Percentiles rank a stretch among this genome's conserved stretches.
Evolutionary conservation across 2,329 filamentous ascomycete species (phyloP).

Genomic region (Epichloe coenophiala): DNA sequence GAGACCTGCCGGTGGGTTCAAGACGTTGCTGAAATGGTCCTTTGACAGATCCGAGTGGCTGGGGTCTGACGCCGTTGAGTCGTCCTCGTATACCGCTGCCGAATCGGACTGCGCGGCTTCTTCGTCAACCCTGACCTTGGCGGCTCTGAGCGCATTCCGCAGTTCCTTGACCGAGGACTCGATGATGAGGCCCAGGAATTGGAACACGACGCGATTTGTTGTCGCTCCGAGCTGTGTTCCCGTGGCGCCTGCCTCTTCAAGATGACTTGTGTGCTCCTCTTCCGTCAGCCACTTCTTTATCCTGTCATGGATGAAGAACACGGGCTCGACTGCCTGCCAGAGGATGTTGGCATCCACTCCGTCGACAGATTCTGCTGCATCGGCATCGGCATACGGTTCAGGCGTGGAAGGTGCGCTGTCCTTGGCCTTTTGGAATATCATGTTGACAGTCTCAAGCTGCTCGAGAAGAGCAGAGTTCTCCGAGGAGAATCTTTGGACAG

Average conservation of each 20-base stretch:
- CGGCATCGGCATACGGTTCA: conserved; percentile 6
- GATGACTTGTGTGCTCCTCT: conserved; percentile 37
- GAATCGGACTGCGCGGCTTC: conserved; percentile 37
- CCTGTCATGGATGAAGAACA: conserved; percentile 46
- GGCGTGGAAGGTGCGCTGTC: conserved; percentile 6
- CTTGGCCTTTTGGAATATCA: conserved; percentile 15
- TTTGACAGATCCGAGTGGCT: conserved; percentile 70
- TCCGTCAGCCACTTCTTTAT: conserved; percentile 45
- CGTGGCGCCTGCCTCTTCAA: conserved; percentile 7
- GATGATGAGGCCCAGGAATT: conserved; percentile 74
- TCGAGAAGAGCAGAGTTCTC: conserved; percentile 12
- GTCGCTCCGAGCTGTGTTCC: conserved; percentile 40
- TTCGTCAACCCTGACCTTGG: conserved; percentile 16
- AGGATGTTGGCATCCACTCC: conserved; percentile 34
- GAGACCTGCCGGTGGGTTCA: conserved; percentile 23
- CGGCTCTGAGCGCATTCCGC: conserved; percentile 53
- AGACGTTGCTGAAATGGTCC: conserved; percentile 62
- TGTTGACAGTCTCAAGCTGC: conserved; percentile 14
- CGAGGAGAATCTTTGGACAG: conserved; percentile 12
- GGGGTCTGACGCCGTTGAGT: conserved; percentile 56
- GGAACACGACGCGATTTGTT: conserved; percentile 81
- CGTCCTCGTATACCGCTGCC: conserved; percentile 52
- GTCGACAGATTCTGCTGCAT: neutral
- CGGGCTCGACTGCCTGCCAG: conserved; percentile 70
- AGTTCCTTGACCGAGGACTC: conserved; percentile 75